Percentiles rank a stretch among this genome's conserved stretches.
phyloP scores from a whole-genome alignment of 1,284 basidiomycete genomes.

The Cystobasidiaceae sp. region DNA sequence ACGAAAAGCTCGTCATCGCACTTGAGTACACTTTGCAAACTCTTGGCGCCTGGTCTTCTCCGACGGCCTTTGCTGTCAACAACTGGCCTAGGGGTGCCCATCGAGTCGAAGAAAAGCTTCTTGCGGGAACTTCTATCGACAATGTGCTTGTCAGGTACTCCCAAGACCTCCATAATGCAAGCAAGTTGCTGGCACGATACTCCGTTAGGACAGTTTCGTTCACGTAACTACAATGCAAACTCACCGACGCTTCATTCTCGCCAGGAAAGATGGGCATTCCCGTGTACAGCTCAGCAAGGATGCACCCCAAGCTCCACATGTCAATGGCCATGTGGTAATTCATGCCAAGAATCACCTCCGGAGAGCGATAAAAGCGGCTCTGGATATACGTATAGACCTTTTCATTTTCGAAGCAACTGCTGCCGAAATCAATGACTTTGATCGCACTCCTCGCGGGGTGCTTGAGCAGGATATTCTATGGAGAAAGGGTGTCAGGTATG shows the following conservation, averaged over 20 bases:
- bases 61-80: conserved; percentile 95
- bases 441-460: conserved; percentile 95
- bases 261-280: conserved; percentile 98
- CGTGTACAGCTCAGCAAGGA: conserved; percentile 95
- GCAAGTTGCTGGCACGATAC: conserved; percentile 76
- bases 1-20: conserved; percentile 83
- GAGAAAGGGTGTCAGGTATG: not conserved
- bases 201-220: not conserved
- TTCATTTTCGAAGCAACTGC: conserved; percentile 96
- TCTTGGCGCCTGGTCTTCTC: conserved; percentile 85
- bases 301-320: conserved; percentile 98
- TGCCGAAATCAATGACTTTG: conserved; percentile 99
- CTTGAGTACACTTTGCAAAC: conserved; percentile 78
- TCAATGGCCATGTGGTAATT: conserved; percentile 72
- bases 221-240: not conserved
- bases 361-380: conserved; percentile 80
- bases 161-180: conserved; percentile 99
- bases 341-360: conserved; percentile 59
- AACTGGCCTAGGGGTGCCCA: conserved; percentile 82
- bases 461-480: conserved; percentile 83
- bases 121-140: conserved; percentile 89
- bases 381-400: conserved; percentile 99
- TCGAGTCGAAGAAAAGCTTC: conserved; percentile 94
- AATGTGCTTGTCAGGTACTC: conserved; percentile 89
- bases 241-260: conserved; percentile 59